phyloP scores from a whole-genome alignment of 2,329 filamentous ascomycete species.

The Blastomyces parvus region DNA sequence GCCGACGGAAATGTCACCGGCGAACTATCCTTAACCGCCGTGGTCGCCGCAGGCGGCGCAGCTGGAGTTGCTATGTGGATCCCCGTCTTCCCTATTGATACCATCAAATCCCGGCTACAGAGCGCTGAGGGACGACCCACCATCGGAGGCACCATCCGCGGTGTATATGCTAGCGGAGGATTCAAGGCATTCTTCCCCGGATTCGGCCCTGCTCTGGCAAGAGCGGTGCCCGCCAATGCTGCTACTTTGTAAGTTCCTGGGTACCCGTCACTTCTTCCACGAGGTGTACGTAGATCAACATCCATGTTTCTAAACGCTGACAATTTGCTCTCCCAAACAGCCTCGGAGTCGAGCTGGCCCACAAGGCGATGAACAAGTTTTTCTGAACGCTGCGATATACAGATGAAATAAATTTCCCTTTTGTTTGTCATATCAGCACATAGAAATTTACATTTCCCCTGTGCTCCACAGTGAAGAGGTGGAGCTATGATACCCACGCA shows the following conservation, averaged over 20 bases:
- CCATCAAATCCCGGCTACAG: conserved; percentile 88
- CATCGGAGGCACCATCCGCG: conserved; percentile 66
- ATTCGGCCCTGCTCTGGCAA: conserved; percentile 81
- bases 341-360: conserved; percentile 42
- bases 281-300: neutral
- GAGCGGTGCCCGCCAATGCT: conserved; percentile 91
- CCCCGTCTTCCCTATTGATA: conserved; percentile 94
- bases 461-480: neutral
- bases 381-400: conserved; percentile 26
- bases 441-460: neutral
- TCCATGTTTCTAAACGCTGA: conserved; percentile 14
- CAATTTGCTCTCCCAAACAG: conserved; percentile 16
- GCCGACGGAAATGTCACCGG: conserved; percentile 62
- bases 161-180: conserved; percentile 76
- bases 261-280: neutral
- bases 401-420: neutral
- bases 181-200: conserved; percentile 94
- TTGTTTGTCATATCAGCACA: neutral
- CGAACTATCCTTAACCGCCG: conserved; percentile 67
- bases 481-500: neutral
- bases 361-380: conserved; percentile 42
- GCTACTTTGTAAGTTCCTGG: conserved; percentile 61
- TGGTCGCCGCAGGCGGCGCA: conserved; percentile 77
- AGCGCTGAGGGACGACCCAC: conserved; percentile 78
- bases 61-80: conserved; percentile 99